Evolutionary conservation across 768 basidiomycete genomes (phyloP).

Genomic region (Mycena amicta): DNA sequence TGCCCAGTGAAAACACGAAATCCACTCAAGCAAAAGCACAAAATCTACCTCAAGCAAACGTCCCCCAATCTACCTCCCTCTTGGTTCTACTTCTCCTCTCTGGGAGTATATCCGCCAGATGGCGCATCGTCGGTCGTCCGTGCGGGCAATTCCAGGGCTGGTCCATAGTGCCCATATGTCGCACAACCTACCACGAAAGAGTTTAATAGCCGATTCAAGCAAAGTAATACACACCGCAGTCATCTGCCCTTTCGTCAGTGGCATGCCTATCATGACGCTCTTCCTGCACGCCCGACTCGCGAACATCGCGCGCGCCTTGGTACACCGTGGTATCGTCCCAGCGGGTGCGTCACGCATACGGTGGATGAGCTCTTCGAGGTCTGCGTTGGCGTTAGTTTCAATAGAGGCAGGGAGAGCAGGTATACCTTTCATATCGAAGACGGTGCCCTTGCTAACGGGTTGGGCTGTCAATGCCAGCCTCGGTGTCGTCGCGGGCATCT

Average conservation of each 20-base stretch:
- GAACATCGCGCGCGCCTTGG: constrained; percentile 94
- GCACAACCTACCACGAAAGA: constrained; percentile 56
- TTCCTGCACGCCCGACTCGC: constrained; percentile 94
- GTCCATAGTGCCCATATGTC: constrained; percentile 83
- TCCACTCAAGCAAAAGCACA: too few relatives aligned
- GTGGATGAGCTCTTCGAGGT: constrained; percentile 91
- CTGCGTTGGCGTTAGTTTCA: constrained; percentile 38
- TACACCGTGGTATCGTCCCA: constrained; percentile 87
- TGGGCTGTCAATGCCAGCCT: constrained; percentile 75
- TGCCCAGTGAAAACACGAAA: too few relatives aligned
- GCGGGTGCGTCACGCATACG: constrained; percentile 76
- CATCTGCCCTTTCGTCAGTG: constrained; percentile 82
- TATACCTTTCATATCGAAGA: constrained; percentile 86
- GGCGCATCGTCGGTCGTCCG: constrained; percentile 82
- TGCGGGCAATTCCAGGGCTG: constrained; percentile 92
- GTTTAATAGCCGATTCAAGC: not conserved
- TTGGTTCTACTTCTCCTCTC: constrained; percentile 5
- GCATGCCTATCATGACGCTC: constrained; percentile 94
- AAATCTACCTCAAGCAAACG: constrained; percentile 18
- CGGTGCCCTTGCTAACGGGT: constrained; percentile 89
- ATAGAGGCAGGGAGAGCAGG: not conserved
- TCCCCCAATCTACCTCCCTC: constrained; percentile 40
- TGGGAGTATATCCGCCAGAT: constrained; percentile 56
- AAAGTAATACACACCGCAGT: constrained; percentile 48
- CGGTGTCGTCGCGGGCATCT: constrained; percentile 25